Base-by-base conservation (phyloP, 495 filamentous ascomycete genomes). In the Baudoinia panamericana region DNA sequence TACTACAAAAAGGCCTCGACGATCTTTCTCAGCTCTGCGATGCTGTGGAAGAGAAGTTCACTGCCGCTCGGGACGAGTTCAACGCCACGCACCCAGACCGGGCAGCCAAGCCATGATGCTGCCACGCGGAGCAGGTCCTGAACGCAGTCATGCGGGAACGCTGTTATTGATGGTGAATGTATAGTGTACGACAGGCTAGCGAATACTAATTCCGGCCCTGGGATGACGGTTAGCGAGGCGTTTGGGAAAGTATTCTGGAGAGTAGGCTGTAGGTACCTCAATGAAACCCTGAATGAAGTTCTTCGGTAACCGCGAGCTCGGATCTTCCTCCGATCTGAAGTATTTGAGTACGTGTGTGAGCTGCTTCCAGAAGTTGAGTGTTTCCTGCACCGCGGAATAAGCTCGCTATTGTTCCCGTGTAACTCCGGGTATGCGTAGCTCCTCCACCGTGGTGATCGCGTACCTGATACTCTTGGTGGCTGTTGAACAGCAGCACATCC, bases 331-430 rank as follows among this genome's bases (percentile, higher is more conserved):
- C 58, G 76, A 67, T 53, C 84, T 73, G 71, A 95, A 97, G 65
- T 92, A 97, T 56, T 93, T 93, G 71, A 97, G 82, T 50, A 97
- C 74, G 58, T 97, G 90, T 33, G 82, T 80, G 37, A 88, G 71
- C 66, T 96, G 92, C 65, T 93, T 93, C 90, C 92, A 97, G 73
- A 80, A 97, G 64, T 96, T 97, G 67, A 96, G 72, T 25, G 85
- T 96, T 75, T 97, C 90, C 85, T 93, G 46, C n/a, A n/a, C n/a
- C n/a, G n/a, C n/a, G n/a, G n/a, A n/a, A n/a, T n/a, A n/a, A n/a
- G n/a, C n/a, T n/a, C n/a, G n/a, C n/a, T n/a, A n/a, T n/a, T n/a
- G n/a, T n/a, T n/a, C n/a, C n/a, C n/a, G n/a, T n/a, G n/a, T n/a
- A n/a, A n/a, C n/a, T 38, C 10, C 8, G 41, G 41, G 9, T 24